Percentiles rank a stretch among this genome's conserved stretches.
Conservation (phyloP, 2,329 filamentous ascomycete species). For the Pseudocercospora ulei region DNA sequence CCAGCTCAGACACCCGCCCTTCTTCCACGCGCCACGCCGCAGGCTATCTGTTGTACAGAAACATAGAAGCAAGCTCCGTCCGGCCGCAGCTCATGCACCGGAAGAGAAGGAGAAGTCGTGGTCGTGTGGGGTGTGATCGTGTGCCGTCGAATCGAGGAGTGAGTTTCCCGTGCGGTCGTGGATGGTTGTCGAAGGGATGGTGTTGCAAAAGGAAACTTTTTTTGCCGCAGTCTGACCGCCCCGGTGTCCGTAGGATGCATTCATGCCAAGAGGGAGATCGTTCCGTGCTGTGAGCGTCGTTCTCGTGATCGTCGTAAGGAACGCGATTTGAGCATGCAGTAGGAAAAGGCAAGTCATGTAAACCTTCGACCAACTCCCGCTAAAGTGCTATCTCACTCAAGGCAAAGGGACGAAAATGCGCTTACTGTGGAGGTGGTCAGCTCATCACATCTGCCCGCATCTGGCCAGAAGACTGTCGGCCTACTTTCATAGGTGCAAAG, state of each 20-base stretch:
- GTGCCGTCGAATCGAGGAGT: conserved; percentile 11
- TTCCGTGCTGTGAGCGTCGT: conserved; percentile 24
- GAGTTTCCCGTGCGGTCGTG: conserved; percentile 12
- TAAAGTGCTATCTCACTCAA: conserved; percentile 37
- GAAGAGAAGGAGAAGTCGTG: conserved; percentile 10
- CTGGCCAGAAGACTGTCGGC: conserved; percentile 1
- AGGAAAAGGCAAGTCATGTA: conserved; percentile 26
- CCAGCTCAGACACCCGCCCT: conserved; percentile 14
- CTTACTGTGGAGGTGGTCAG: conserved; percentile 29
- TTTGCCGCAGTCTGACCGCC: conserved; percentile 24
- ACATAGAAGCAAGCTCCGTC: conserved; percentile 14
- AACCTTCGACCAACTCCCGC: conserved; percentile 35
- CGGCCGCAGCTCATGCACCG: conserved; percentile 18
- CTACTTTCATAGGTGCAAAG: conserved; percentile 59
- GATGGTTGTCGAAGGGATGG: conserved; percentile 14
- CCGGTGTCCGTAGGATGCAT: conserved; percentile 20
- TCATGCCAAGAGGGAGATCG: conserved; percentile 25
- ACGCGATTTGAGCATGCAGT: conserved; percentile 25
- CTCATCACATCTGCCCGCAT: background rate
- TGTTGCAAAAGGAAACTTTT: conserved; percentile 20
- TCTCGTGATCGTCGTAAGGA: conserved; percentile 27
- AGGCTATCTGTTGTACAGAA: conserved; percentile 23
- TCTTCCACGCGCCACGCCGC: conserved; percentile 21
- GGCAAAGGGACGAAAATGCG: conserved; percentile 33
- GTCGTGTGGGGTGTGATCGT: conserved; percentile 7